Conservation (phyloP, 2,329 filamentous ascomycete genomes). For the Hypoxylon sp. region DNA sequence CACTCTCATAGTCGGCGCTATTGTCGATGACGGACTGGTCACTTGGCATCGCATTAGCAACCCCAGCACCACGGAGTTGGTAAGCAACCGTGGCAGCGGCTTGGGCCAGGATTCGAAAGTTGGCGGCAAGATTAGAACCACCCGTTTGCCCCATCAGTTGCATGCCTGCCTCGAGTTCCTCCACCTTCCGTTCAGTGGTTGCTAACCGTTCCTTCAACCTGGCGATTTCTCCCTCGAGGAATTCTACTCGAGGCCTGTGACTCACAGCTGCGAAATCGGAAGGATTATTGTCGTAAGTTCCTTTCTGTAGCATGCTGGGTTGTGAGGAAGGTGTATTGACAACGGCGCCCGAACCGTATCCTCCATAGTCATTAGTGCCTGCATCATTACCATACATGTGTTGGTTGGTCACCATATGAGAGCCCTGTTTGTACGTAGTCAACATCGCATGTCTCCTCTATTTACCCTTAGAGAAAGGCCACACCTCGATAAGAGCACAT, state of each 20-base stretch:
- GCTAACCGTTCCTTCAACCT: background rate
- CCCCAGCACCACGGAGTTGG: background rate
- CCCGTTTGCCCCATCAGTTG: background rate
- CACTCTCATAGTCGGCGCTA: background rate
- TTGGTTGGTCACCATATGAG: background rate
- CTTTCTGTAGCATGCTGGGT: background rate
- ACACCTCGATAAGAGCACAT: background rate
- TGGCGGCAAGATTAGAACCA: background rate
- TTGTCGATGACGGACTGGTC: background rate
- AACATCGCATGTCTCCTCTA: background rate
- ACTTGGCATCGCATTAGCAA: background rate
- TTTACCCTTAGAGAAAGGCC: background rate
- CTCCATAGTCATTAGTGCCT: background rate
- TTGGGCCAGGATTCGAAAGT: background rate
- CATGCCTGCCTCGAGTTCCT: background rate
- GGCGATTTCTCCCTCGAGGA: background rate
- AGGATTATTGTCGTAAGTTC: background rate
- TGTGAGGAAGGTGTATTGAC: background rate
- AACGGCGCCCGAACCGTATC: background rate
- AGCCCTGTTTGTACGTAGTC: background rate
- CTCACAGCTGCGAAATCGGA: background rate
- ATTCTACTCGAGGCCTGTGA: background rate
- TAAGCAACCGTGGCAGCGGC: background rate
- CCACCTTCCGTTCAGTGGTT: background rate
- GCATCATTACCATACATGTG: background rate